phyloP scores from a whole-genome alignment of 1,139 yeast genomes.

The Debaryomyces sp. region DNA sequence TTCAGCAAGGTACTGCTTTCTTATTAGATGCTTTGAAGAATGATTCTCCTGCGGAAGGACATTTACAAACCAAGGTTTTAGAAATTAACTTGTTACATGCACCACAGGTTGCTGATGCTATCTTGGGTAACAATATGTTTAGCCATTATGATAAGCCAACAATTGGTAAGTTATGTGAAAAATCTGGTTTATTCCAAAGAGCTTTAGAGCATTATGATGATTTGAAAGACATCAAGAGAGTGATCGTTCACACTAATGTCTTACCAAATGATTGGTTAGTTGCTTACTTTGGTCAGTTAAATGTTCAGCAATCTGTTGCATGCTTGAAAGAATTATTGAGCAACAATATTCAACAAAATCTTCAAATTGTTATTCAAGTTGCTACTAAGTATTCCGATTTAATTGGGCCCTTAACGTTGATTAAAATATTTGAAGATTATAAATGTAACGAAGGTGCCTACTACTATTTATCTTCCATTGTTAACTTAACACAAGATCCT shows the following conservation, averaged over 20 bases:
- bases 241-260: conserved; percentile 82
- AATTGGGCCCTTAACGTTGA: conserved; percentile 82
- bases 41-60: conserved; percentile 94
- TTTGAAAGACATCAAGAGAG: conserved; percentile 92
- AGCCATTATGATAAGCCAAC: conserved; percentile 94
- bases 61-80: conserved; percentile 89
- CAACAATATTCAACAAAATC: conserved; percentile 79
- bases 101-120: conserved; percentile 99
- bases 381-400: conserved; percentile 96
- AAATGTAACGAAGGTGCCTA: conserved; percentile 92
- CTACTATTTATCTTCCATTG: conserved; percentile 90
- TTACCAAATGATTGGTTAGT: conserved; percentile 95
- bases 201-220: conserved; percentile 96
- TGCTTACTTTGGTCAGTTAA: conserved; percentile 87
- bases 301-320: conserved; percentile 89
- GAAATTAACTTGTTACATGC: conserved; percentile 94
- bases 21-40: conserved; percentile 92
- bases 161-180: conserved; percentile 89
- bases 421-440: conserved; percentile 91
- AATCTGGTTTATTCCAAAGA: conserved; percentile 90
- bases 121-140: conserved; percentile 93
- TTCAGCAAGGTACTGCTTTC: conserved; percentile 99
- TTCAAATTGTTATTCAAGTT: conserved; percentile 93
- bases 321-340: conserved; percentile 86
- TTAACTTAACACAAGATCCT: conserved; percentile 89